phyloP scores from a whole-genome alignment of 2,329 filamentous ascomycete genomes.

The Aspergillus sp. region DNA sequence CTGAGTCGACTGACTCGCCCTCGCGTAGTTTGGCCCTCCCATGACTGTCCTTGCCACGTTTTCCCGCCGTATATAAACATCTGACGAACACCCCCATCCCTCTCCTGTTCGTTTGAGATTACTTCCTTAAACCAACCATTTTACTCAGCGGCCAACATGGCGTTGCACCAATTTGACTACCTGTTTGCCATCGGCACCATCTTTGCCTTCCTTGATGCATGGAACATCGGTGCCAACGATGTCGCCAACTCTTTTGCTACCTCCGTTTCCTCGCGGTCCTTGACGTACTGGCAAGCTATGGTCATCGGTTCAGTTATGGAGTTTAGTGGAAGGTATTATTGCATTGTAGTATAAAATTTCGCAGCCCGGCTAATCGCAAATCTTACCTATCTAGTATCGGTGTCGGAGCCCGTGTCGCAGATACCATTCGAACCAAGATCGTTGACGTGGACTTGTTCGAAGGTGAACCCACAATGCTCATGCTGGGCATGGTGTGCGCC shows the following conservation, averaged over 20 bases:
- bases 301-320: slow-evolving; percentile 18
- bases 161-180: slow-evolving; percentile 19
- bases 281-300: slow-evolving; percentile 21
- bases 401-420: slow-evolving; percentile 16
- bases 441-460: slow-evolving; percentile 12
- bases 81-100: not conserved
- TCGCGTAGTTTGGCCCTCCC: not conserved
- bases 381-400: slow-evolving; percentile 11
- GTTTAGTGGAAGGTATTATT: slow-evolving; percentile 14
- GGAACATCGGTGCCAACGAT: slow-evolving; percentile 23
- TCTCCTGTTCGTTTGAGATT: not conserved
- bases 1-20: not conserved
- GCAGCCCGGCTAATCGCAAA: not conserved
- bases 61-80: not conserved
- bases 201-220: slow-evolving; percentile 22
- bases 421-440: slow-evolving; percentile 21
- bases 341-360: not conserved
- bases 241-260: slow-evolving; percentile 22
- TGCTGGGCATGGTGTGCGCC: slow-evolving; percentile 20
- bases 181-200: slow-evolving; percentile 20
- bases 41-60: not conserved
- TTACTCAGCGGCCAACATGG: slow-evolving; percentile 2
- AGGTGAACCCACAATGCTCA: slow-evolving; percentile 12
- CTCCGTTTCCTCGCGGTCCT: slow-evolving; percentile 18
- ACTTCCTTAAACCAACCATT: not conserved